Percentiles rank a stretch among this genome's conserved stretches.
These are phyloP conservation scores for Antitrichia curtipendula DNA, from an alignment of 225 moss, liverwort and hornwort species.

Conservation along the genomic window DNA sequence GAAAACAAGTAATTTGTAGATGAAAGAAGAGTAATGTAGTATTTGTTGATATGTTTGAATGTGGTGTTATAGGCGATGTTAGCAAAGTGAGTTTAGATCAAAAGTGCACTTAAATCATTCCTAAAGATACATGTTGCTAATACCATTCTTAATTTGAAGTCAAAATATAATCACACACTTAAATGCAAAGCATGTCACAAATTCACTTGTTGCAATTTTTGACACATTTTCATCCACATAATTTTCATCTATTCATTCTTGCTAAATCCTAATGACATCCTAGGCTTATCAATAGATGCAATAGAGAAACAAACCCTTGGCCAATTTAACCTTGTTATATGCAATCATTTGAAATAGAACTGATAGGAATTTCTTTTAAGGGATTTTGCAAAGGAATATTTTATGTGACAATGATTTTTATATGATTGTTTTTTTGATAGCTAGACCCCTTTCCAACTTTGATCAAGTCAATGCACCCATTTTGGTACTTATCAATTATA, in stretches of 20 bases:
- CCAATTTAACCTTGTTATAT: background rate
- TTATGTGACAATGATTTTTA: background rate
- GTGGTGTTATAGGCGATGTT: background rate
- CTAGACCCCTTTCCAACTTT: background rate
- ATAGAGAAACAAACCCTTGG: background rate
- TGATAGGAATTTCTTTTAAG: background rate
- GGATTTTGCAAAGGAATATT: background rate
- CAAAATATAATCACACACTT: background rate
- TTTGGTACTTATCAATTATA: background rate
- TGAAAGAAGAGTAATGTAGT: background rate
- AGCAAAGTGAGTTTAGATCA: background rate
- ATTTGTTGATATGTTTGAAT: background rate
- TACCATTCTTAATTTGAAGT: background rate
- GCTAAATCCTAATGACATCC: background rate
- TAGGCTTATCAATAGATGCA: background rate
- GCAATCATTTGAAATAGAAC: fast-evolving
- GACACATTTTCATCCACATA: background rate
- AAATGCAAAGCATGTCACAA: background rate
- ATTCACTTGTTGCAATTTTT: background rate
- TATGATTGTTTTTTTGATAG: background rate
- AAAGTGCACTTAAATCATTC: background rate
- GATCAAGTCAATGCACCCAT: fast-evolving
- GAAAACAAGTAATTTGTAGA: fast-evolving
- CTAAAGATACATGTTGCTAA: background rate
- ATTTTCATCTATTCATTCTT: background rate